Evolutionary conservation across 2,329 filamentous ascomycete species (phyloP), one percentile per base, ranked within the genome.

Genomic region (Apiospora rasikravindrae): DNA sequence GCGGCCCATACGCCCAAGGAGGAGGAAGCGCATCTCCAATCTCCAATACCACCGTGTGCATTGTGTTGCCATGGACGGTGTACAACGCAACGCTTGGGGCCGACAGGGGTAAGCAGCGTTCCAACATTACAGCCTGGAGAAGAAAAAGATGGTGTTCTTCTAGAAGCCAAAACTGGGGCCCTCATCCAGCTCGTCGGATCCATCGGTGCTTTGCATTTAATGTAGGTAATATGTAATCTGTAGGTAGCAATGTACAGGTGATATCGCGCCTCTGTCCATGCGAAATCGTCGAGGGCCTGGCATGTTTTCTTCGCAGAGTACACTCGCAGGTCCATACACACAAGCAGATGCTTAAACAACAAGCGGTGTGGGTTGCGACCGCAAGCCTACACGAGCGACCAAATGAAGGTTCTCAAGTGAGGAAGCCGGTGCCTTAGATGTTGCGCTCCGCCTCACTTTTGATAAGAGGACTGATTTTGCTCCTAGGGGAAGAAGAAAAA

Each of bases 141-240:
- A 64, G 57, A 64, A 64, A 64, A 64, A 64, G 33, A 64, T 40
- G 29, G 33, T 47, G 66, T 68, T 68, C 66, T 68, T 68, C 66
- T 68, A 68, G 66, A 68, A 68, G 66, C 19, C 66, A 68, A 68
- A 68, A 68, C 66, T 69, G 68, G 68, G 68, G 68, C 68, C 29
- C 47, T 51, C 44, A 42, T 57, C 68, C 68, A 69, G 47, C 37
- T 44, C 33, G 45, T 69, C 68, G 68, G 68, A 69, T 69, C 68
- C 68, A 57, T 69, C 68, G 68, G 68, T 40, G 68, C 45, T 69
- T 49, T 67, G 61, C 61, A 49, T 49, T 13, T 2, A 11, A 51
- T 64, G 33, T 64, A 45, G 14, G 57, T 64, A 61, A 61, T n/a
- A 37, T 37, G 53, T 40, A 53, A 16, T 53, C 26, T 29, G 24